Base-by-base conservation (phyloP, 2,329 filamentous ascomycete genomes). In the Mariannaea sp. region DNA sequence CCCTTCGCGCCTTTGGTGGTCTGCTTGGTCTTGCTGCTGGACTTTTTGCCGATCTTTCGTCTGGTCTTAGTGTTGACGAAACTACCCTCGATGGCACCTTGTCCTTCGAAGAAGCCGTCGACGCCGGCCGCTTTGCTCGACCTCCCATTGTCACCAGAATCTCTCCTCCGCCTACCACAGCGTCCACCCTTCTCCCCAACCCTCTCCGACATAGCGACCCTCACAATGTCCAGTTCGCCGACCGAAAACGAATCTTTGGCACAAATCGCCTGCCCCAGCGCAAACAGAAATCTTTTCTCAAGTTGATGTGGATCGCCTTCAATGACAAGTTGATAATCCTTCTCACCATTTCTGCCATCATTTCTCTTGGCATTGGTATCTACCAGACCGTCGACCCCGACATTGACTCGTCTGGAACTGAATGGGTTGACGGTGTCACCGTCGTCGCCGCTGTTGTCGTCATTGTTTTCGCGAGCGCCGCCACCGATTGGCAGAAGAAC, bases 401-500 rank as follows among this genome's bases (percentile, higher is more conserved):
- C 3, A 70, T 77, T 5, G 75, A 70, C 33, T 67, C 73, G 32
- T 75, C 84, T 5, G 80, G 80, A 29, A 85, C 90, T 10, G 86
- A 92, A 69, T 93, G 89, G 89, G 86, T 92, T 5, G 89, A 93
- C 71, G 89, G 89, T 58, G 85, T 92, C 9, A 89, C 89, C 7
- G 91, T 92, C 58, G 85, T 91, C 36, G 81, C 87, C 17, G 89
- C 89, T 44, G 90, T 92, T 55, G 68, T 87, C 13, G 86, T 92
- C 58, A 89, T 92, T 40, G 86, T 92, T 3, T 71, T 88, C 16
- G 89, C 90, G 16, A 89, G 88, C 56, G 88, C 89, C n/a, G 75
- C 86, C 27, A 92, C 91, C 60, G 89, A 92, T 67, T 92, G 85
- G 80, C 89, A 92, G 65, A 92, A 92, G 70, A 89, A 92, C 68